Evolutionary conservation across 257 asterid genomes (phyloP).

Genomic region (Echium plantagineum): DNA sequence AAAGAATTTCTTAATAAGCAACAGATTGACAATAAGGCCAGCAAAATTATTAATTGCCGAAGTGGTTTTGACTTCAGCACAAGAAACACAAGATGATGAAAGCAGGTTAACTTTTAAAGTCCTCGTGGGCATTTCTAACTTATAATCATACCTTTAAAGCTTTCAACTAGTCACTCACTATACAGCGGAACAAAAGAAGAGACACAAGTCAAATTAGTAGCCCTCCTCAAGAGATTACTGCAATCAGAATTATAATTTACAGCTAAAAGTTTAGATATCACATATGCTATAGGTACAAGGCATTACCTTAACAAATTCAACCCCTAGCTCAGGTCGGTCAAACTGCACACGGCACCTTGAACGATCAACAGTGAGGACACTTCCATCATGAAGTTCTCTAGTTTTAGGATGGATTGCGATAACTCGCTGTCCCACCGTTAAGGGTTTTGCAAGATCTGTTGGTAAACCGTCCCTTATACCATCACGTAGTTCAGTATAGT

Average conservation of each 20-base stretch:
- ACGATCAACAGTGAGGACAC: conserved; percentile 82
- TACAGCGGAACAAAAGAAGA: background rate
- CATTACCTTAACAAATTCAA: conserved; percentile 84
- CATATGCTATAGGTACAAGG: background rate
- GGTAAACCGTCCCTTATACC: conserved; percentile 84
- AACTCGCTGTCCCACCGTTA: conserved; percentile 91
- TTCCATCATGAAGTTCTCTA: conserved; percentile 84
- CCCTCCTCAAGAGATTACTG: background rate
- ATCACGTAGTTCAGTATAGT: conserved; percentile 76
- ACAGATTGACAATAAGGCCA: background rate
- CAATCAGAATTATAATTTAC: background rate
- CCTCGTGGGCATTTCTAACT: background rate
- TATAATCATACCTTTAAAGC: background rate
- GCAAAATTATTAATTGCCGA: background rate
- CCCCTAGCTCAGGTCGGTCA: conserved; percentile 84
- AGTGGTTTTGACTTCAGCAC: too few relatives aligned
- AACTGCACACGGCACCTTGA: conserved; percentile 82
- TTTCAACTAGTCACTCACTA: background rate
- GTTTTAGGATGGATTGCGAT: conserved; percentile 93
- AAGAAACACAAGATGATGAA: background rate
- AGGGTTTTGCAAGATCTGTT: conserved; percentile 85
- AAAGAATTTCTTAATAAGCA: background rate
- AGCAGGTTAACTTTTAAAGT: background rate
- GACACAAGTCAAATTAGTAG: background rate
- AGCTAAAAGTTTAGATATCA: background rate